Conservation (phyloP, 2,329 filamentous ascomycete species). For the Apiospora aurea region DNA sequence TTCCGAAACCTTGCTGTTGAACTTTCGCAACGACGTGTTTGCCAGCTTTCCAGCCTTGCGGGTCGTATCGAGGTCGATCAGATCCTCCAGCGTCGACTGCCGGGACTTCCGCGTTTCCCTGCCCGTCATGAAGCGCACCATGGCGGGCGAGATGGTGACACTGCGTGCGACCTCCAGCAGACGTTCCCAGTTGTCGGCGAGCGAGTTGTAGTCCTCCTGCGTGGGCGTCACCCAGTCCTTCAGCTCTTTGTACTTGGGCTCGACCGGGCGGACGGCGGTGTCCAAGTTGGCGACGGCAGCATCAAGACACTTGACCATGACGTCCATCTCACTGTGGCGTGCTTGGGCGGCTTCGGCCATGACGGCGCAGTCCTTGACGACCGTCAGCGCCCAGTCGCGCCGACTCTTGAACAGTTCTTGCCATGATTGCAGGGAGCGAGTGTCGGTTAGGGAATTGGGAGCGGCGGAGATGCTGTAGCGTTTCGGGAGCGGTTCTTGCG, state of each 20-base stretch:
- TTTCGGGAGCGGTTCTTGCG: slow-evolving; percentile 59
- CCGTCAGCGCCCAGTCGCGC: slow-evolving; percentile 76
- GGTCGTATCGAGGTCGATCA: slow-evolving; percentile 77
- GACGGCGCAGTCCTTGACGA: slow-evolving; percentile 72
- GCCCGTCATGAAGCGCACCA: slow-evolving; percentile 71
- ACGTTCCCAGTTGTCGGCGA: slow-evolving; percentile 71
- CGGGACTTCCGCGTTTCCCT: slow-evolving; percentile 51
- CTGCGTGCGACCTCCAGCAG: slow-evolving; percentile 70
- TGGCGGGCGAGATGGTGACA: slow-evolving; percentile 69
- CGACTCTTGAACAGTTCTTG: slow-evolving; percentile 83
- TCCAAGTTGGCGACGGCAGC: slow-evolving; percentile 88
- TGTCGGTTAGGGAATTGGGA: slow-evolving; percentile 83
- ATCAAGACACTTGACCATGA: slow-evolving; percentile 80
- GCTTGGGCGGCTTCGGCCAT: slow-evolving; percentile 69
- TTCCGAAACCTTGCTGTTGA: slow-evolving; percentile 65
- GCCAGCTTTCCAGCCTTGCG: slow-evolving; percentile 75
- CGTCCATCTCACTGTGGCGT: slow-evolving; percentile 75
- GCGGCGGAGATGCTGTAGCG: slow-evolving; percentile 67
- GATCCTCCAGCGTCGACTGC: slow-evolving; percentile 71
- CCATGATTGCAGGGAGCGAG: slow-evolving; percentile 86
- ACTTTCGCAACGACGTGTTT: slow-evolving; percentile 63
- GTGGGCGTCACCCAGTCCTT: slow-evolving; percentile 74
- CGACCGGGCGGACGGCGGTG: slow-evolving; percentile 73
- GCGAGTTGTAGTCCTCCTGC: slow-evolving; percentile 70
- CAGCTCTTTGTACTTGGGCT: slow-evolving; percentile 74